Base-by-base conservation (phyloP, 495 filamentous ascomycete species). In the Massariosphaeria phaeospora region DNA sequence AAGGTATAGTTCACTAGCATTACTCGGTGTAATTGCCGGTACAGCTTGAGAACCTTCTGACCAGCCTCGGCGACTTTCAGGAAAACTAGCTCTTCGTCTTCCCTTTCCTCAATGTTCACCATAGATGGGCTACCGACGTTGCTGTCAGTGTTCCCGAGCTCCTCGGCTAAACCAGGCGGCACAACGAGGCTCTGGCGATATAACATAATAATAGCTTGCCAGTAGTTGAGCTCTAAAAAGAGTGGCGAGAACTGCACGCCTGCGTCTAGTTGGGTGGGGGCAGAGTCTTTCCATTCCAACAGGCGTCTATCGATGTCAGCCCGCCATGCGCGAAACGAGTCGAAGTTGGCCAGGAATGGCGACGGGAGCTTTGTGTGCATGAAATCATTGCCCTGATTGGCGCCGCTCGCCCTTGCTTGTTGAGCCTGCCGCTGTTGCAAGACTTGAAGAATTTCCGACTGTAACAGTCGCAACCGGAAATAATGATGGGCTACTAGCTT, bases 151-250 rank as follows among this genome's bases (percentile, higher is more conserved):
- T 83, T 84, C 35, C 79, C 80, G 35, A 86, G 76, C 69, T 95
- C 89, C 18, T 83, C 83, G 39, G 89, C 88, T 47, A 96, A 79
- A 52, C 86, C 77, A 3, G 84, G 80, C 11, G 91, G 91, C n/a
- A 91, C 88, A 17, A 86, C 87, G 41, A 97, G 72, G 64, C 88
- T 91, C 63, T 95, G 91, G 48, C 91, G 78, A 68, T 96, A 97
- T 2, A 97, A 79, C 88, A 95, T 87, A 58, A 97, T 94, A 48
- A 96, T 81, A n/a, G 89, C 87, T 68, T 97, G 91, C 89, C 90
- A 97, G 67, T 96, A 97, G 66, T 97, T 97, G 42, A 97, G 70
- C 55, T 96, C 88, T 5, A 96, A 73, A 58, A 96, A 91, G 42
- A 94, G 82, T 8, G 85, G 80, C 4, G 84, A 85, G 68, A 97